Evolutionary conservation across 805 yeast species (phyloP).

Genomic region (Wickerhamiella slavikovae): DNA sequence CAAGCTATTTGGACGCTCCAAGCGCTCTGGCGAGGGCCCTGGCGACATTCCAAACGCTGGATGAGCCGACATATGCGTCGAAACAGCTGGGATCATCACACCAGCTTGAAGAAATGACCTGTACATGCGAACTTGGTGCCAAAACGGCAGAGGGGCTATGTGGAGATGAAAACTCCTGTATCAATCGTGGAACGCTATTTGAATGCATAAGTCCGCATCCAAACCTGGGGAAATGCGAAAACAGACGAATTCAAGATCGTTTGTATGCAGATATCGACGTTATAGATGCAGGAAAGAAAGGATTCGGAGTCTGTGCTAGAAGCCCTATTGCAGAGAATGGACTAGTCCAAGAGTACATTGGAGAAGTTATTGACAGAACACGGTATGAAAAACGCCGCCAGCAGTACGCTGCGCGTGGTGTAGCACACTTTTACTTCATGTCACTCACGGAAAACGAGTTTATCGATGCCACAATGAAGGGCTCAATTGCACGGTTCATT

Average conservation of each 20-base stretch:
- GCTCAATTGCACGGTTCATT: slow-evolving; percentile 76
- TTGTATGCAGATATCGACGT: slow-evolving; percentile 62
- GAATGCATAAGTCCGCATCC: slow-evolving; percentile 64
- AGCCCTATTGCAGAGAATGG: slow-evolving; percentile 32
- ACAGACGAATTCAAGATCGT: slow-evolving; percentile 68
- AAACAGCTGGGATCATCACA: slow-evolving; percentile 49
- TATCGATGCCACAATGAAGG: slow-evolving; percentile 83
- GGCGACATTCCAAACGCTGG: slow-evolving; percentile 32
- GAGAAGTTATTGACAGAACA: slow-evolving; percentile 74
- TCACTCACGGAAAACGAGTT: slow-evolving; percentile 84
- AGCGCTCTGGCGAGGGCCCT: slow-evolving; percentile 34
- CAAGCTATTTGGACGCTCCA: slow-evolving; percentile 8
- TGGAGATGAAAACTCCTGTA: slow-evolving; percentile 72
- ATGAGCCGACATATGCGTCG: slow-evolving; percentile 39
- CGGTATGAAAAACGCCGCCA: slow-evolving; percentile 57
- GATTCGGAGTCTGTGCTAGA: slow-evolving; percentile 72
- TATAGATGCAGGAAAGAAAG: slow-evolving; percentile 67
- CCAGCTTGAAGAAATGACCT: slow-evolving; percentile 68
- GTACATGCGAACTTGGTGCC: slow-evolving; percentile 88
- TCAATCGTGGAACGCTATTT: slow-evolving; percentile 75
- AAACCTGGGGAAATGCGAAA: slow-evolving; percentile 41
- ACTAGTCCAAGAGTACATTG: slow-evolving; percentile 83
- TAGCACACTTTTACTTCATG: slow-evolving; percentile 84
- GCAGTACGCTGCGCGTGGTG: slow-evolving; percentile 34
- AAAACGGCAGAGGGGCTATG: slow-evolving; percentile 36